Percentiles rank a stretch among this genome's conserved stretches.
These are phyloP conservation scores for Angomonas ambiguus DNA, from an alignment of 208 protist species.

Conservation along the genomic window DNA sequence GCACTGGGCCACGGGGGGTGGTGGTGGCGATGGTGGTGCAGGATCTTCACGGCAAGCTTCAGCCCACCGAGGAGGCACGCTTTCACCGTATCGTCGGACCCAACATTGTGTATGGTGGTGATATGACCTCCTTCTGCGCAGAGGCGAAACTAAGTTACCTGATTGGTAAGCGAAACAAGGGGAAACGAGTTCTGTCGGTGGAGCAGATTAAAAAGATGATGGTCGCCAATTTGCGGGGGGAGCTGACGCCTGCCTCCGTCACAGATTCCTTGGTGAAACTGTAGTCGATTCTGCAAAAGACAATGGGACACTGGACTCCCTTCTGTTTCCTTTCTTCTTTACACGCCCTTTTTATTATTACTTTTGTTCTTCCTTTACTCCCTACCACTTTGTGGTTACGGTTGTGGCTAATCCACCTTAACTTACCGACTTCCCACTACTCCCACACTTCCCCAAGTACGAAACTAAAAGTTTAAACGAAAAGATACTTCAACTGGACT, in stretches of 20 bases:
- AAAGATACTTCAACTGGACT: too few species aligned
- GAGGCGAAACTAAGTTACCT: slow-evolving; percentile 78
- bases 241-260: slow-evolving; percentile 33
- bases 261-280: too few species aligned
- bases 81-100: slow-evolving; percentile 27
- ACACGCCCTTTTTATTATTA: too few species aligned
- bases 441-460: too few species aligned
- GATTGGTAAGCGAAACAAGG: slow-evolving; percentile 37
- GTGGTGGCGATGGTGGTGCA: slow-evolving; percentile 36
- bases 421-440: too few species aligned
- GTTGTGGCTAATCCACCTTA: too few species aligned
- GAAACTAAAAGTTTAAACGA: too few species aligned
- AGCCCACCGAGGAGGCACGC: slow-evolving; percentile 22
- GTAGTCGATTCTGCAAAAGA: too few species aligned
- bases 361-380: too few species aligned
- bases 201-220: slow-evolving; percentile 33
- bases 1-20: slow-evolving; percentile 19
- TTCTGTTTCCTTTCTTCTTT: too few species aligned
- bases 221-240: slow-evolving; percentile 56
- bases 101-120: slow-evolving; percentile 37
- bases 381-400: too few species aligned
- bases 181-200: slow-evolving; percentile 16
- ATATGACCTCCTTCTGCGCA: slow-evolving; percentile 52
- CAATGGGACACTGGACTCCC: too few species aligned
- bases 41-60: slow-evolving; percentile 41